These are phyloP conservation scores for Grigorovia transvaalensis DNA, from an alignment of 805 yeast species.

Conservation along the genomic window DNA sequence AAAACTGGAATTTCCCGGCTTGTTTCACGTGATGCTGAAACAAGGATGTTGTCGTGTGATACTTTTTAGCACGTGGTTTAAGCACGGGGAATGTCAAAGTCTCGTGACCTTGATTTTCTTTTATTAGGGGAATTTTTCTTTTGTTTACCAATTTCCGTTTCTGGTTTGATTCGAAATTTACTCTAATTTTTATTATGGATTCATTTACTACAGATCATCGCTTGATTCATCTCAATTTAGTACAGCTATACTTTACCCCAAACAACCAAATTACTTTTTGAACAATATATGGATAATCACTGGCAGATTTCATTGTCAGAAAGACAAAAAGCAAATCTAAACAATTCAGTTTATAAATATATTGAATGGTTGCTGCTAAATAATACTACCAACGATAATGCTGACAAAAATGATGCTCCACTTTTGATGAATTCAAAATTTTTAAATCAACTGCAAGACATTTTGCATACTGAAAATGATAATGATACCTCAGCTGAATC, in stretches of 20 bases:
- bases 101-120: too few relatives aligned
- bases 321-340: slow-evolving; percentile 11
- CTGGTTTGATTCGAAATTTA: background rate
- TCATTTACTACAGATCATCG: background rate
- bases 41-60: background rate
- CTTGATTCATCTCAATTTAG: background rate
- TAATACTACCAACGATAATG: background rate
- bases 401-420: too few relatives aligned
- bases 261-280: background rate
- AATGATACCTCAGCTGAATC: background rate
- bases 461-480: background rate
- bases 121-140: background rate
- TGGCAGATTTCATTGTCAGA: slow-evolving; percentile 10
- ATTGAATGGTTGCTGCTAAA: slow-evolving; percentile 7
- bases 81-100: too few relatives aligned
- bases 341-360: slow-evolving; percentile 11
- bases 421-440: background rate
- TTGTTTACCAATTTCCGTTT: background rate
- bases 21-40: background rate
- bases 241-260: too few relatives aligned
- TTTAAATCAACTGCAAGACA: background rate
- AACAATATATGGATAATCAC: background rate
- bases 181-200: too few relatives aligned
- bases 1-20: background rate
- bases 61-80: background rate